Base-by-base conservation (phyloP, 495 filamentous ascomycete species). In the Aspergillus kassunensis region DNA sequence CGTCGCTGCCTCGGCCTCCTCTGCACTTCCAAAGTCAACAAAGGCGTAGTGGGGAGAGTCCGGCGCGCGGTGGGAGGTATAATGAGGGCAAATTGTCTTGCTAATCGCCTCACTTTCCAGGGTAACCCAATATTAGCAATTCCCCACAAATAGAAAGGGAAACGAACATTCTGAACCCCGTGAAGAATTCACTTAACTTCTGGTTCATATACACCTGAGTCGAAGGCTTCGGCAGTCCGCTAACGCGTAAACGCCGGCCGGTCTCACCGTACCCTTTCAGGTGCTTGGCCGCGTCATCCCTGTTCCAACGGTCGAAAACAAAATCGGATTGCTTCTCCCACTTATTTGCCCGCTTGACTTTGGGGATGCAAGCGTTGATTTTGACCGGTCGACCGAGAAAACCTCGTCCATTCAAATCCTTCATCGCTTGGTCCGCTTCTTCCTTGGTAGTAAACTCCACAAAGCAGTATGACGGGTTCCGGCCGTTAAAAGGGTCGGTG, bases 401-500 rank as follows among this genome's bases (percentile, higher is more conserved):
- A 10, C 18, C 24, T 1, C 24, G 23, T 0, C 41, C 41, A 18
- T 44, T 44, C 11, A 44, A 13, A 5, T 30, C 24, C 13, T 7
- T n/a, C 41, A 44, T 18, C 10, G 41, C 41, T 1, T 13, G 24
- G 12, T 44, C 41, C 24, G 41, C 41, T n/a, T 44, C 7, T 1
- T 29, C 41, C 24, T 44, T 44, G 16, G 23, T 19, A 1, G 9
- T 7, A 21, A 44, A 44, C 13, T 44, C 41, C 4, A 44, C 16
- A 21, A 44, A 30, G 24, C 41, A 44, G 16, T 44, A 44, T n/a
- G 41, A 44, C 8, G 41, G 41, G 25, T 44, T 44, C 25, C 41
- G 24, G 25, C 41, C 25, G 13, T 3, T 44, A 11, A 44, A 44
- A 18, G 41, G 41, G 16, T 44, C 41, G 8, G 31, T 30, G 8